Percentiles rank a stretch among this genome's conserved stretches.
Conservation (phyloP, 139 green algal genomes). For the Chlamydomonas incerta region DNA sequence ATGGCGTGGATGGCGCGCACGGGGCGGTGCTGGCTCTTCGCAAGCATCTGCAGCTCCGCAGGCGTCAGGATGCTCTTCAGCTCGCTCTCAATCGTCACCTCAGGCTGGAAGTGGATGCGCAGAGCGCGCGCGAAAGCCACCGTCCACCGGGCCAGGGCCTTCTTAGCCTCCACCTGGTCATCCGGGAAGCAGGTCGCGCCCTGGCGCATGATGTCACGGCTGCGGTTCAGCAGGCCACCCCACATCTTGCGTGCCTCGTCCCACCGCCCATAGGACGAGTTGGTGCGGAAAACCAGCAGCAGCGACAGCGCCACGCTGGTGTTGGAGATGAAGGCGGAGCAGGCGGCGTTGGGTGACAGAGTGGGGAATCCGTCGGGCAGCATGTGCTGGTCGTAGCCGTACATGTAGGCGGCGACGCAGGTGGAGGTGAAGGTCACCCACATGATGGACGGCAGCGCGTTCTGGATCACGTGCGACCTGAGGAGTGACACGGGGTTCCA, state of each 20-base stretch:
- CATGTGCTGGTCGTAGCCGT: slow-evolving; percentile 13
- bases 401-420: slow-evolving; percentile 40
- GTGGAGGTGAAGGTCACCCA: slow-evolving; percentile 35
- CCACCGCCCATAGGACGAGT: slow-evolving; percentile 57
- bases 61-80: slow-evolving; percentile 45
- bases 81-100: slow-evolving; percentile 29
- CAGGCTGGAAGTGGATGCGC: slow-evolving; percentile 38
- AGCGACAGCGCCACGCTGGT: slow-evolving; percentile 58
- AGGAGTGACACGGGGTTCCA: neutral
- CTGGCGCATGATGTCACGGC: slow-evolving; percentile 67
- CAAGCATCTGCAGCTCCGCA: slow-evolving; percentile 51
- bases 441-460: slow-evolving; percentile 47
- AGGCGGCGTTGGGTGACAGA: slow-evolving; percentile 40
- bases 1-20: slow-evolving; percentile 50
- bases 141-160: slow-evolving; percentile 50
- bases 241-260: slow-evolving; percentile 74
- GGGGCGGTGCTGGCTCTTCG: slow-evolving; percentile 47
- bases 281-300: slow-evolving; percentile 60
- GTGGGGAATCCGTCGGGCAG: slow-evolving; percentile 36
- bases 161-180: slow-evolving; percentile 26
- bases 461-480: slow-evolving; percentile 56
- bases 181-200: slow-evolving; percentile 40
- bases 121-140: slow-evolving; percentile 39
- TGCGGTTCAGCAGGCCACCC: slow-evolving; percentile 67
- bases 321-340: slow-evolving; percentile 44